These are phyloP conservation scores for Macrophomina pseudophaseolina DNA, from an alignment of 2,329 filamentous ascomycete species.

Conservation along the genomic window DNA sequence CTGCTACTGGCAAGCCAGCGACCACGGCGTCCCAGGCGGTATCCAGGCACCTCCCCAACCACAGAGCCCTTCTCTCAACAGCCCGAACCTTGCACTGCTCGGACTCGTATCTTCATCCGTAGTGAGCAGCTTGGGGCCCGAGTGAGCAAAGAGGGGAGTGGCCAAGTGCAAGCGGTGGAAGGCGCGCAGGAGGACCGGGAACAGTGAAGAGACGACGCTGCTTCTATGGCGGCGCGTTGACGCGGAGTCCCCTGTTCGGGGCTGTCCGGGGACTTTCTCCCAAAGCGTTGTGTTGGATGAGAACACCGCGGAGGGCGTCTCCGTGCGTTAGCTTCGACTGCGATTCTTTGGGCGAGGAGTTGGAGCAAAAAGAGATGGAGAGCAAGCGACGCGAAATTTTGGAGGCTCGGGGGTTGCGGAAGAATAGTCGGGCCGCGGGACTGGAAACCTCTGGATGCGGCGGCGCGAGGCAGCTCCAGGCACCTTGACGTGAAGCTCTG, in stretches of 20 bases:
- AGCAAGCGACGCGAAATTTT: slow-evolving; percentile 9
- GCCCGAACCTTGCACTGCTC: slow-evolving; percentile 30
- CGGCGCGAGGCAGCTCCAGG: slow-evolving; percentile 21
- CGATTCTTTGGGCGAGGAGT: slow-evolving; percentile 99
- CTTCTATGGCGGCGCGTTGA: slow-evolving; percentile 99
- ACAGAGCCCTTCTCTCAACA: not conserved
- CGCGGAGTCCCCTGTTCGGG: slow-evolving; percentile 67
- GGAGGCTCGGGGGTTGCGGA: not conserved
- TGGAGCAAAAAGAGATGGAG: slow-evolving; percentile 49
- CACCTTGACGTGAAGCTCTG: slow-evolving; percentile 22
- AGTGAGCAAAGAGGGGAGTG: not conserved
- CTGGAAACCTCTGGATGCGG: slow-evolving; percentile 8
- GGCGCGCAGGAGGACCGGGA: slow-evolving; percentile 55
- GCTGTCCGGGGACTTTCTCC: slow-evolving; percentile 99
- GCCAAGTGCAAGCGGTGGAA: slow-evolving; percentile 58
- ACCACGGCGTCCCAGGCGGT: slow-evolving; percentile 28
- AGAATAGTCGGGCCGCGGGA: slow-evolving; percentile 11
- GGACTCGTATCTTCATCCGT: slow-evolving; percentile 32
- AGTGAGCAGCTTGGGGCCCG: slow-evolving; percentile 17
- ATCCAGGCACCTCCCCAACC: slow-evolving; percentile 41
- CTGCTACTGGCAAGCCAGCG: slow-evolving; percentile 36
- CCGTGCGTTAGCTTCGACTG: slow-evolving; percentile 98
- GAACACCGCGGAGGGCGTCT: slow-evolving; percentile 48
- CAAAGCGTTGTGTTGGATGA: slow-evolving; percentile 70
- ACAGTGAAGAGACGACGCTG: slow-evolving; percentile 75